Evolutionary conservation across 192 early-diverging fungal species (phyloP).

Genomic region (Gigaspora rosea): DNA sequence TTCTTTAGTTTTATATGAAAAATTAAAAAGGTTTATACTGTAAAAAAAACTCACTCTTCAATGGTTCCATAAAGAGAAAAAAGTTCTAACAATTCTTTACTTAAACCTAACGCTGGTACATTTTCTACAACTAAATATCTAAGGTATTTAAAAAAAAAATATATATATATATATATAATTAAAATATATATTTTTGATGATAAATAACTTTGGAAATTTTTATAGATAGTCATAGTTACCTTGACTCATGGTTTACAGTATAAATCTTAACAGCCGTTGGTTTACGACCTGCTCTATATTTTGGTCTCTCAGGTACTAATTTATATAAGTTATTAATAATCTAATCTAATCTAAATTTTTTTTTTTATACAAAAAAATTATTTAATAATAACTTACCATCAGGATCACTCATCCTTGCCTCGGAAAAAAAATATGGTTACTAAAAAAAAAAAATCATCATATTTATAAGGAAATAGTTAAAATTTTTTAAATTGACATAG

Average conservation of each 20-base stretch:
- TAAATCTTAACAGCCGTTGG: constrained; percentile 34
- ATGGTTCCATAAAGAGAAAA: constrained; percentile 32
- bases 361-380: too few relatives aligned
- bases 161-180: too few relatives aligned
- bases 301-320: constrained; percentile 27
- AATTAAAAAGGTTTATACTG: background rate
- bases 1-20: background rate
- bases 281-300: constrained; percentile 34
- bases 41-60: constrained; percentile 27
- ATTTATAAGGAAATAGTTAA: too few relatives aligned
- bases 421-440: too few relatives aligned
- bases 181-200: too few relatives aligned
- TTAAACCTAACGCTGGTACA: constrained; percentile 26
- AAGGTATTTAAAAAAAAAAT: background rate
- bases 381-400: too few relatives aligned
- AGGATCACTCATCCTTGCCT: too few relatives aligned
- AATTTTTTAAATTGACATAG: too few relatives aligned
- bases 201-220: background rate
- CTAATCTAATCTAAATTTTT: too few relatives aligned
- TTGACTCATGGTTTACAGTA: constrained; percentile 33
- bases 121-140: constrained; percentile 38
- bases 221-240: background rate
- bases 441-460: too few relatives aligned
- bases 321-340: too few relatives aligned
- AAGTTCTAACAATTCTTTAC: constrained; percentile 29